These are phyloP conservation scores for Phragmites australis DNA, from an alignment of 176 grass and related monocot species.

Conservation along the genomic window DNA sequence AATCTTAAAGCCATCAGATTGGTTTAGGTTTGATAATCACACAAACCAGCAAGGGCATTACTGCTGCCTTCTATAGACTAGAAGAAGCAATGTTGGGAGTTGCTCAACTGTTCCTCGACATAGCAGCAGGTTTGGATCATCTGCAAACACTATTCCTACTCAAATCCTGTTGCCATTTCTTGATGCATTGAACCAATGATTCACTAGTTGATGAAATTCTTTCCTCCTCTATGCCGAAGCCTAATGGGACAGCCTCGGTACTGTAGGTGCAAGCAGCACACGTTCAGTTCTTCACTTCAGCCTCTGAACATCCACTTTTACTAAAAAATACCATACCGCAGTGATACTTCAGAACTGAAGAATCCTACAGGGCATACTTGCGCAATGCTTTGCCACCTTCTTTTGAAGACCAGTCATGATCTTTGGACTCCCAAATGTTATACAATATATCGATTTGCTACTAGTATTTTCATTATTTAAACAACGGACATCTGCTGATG, in stretches of 20 bases:
- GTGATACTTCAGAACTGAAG: background rate
- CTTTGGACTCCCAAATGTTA: background rate
- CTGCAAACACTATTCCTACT: constrained; percentile 1
- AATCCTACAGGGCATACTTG: background rate
- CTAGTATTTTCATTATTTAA: background rate
- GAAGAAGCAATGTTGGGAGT: constrained; percentile 23
- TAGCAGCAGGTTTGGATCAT: constrained; percentile 17
- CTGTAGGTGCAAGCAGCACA: background rate
- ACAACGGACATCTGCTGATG: background rate
- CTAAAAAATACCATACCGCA: background rate
- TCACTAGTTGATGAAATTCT: constrained; percentile 3
- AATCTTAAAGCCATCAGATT: constrained; percentile 6
- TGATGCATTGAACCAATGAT: background rate
- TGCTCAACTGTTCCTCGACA: constrained; percentile 34
- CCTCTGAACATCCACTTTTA: background rate
- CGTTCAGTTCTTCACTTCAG: background rate
- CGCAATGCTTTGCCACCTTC: background rate
- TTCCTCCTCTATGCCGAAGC: background rate
- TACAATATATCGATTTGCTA: background rate
- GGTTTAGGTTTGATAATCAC: constrained; percentile 43
- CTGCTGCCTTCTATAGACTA: background rate
- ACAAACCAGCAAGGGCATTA: constrained; percentile 30
- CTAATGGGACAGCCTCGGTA: background rate
- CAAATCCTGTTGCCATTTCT: constrained; percentile 29
- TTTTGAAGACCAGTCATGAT: background rate